These are phyloP conservation scores for Calonectria pseudoreteaudii DNA, from an alignment of 2,329 filamentous ascomycete species.

Conservation along the genomic window DNA sequence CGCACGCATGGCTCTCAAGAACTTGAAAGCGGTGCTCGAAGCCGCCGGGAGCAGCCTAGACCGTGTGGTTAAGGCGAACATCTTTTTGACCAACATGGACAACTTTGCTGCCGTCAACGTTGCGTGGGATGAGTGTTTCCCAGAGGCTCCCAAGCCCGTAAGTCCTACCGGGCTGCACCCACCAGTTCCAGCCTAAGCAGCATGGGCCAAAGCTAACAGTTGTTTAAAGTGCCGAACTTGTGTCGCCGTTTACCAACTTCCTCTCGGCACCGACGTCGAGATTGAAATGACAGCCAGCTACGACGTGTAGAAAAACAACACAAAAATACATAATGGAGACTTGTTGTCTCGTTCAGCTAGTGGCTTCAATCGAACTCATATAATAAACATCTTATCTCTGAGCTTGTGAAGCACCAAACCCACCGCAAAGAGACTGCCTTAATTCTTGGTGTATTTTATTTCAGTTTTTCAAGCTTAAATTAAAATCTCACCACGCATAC, in stretches of 20 bases:
- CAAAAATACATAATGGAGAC: background rate
- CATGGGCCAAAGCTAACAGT: background rate
- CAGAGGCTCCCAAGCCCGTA: background rate
- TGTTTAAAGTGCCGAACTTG: constrained; percentile 55
- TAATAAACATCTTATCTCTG: background rate
- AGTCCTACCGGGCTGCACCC: background rate
- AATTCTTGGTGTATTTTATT: background rate
- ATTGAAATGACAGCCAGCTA: constrained; percentile 59
- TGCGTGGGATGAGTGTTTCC: background rate
- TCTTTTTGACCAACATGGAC: constrained; percentile 13
- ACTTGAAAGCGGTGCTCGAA: constrained; percentile 11
- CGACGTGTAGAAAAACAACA: background rate
- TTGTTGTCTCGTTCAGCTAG: background rate
- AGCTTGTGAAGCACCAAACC: background rate
- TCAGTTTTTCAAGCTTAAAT: background rate
- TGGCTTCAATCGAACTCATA: background rate
- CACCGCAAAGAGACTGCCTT: background rate
- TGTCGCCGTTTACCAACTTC: constrained; percentile 64
- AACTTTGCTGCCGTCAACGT: constrained; percentile 14
- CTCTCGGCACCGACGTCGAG: constrained; percentile 8
- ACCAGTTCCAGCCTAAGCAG: background rate
- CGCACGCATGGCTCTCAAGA: constrained; percentile 21
- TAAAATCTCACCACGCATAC: background rate
- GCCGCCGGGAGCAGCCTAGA: background rate
- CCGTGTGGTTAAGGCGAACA: constrained; percentile 8